phyloP scores from a whole-genome alignment of 2,329 filamentous ascomycete genomes.

The Aureobasidium zeae region DNA sequence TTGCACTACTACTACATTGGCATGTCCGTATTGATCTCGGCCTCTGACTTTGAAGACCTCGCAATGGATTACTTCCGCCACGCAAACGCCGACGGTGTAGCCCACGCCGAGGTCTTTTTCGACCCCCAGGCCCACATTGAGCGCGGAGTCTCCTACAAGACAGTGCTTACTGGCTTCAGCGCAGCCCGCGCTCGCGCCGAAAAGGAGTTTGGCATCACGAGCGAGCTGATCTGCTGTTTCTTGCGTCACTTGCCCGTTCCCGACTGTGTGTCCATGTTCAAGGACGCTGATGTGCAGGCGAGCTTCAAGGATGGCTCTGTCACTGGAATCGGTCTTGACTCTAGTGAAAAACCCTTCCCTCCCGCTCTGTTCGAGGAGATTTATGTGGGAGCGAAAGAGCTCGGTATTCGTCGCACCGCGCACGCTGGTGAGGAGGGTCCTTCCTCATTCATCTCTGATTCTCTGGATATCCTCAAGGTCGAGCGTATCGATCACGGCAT shows the following conservation, averaged over 20 bases:
- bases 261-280: constrained; percentile 44
- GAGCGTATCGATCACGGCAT: constrained; percentile 69
- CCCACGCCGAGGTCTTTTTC: constrained; percentile 71
- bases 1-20: constrained; percentile 70
- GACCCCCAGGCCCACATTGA: constrained; percentile 66
- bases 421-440: constrained; percentile 72
- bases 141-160: constrained; percentile 54
- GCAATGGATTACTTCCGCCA: constrained; percentile 62
- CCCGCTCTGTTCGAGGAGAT: constrained; percentile 51
- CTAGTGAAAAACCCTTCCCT: constrained; percentile 41
- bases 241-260: constrained; percentile 57
- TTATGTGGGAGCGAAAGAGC: constrained; percentile 46
- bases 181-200: constrained; percentile 52
- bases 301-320: constrained; percentile 45
- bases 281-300: constrained; percentile 34
- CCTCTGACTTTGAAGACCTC: constrained; percentile 62
- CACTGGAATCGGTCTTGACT: constrained; percentile 58
- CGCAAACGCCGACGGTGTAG: constrained; percentile 55
- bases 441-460: constrained; percentile 53
- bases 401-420: constrained; percentile 55
- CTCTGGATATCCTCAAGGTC: constrained; percentile 53
- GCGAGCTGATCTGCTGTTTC: constrained; percentile 62
- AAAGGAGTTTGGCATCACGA: constrained; percentile 54
- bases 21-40: constrained; percentile 57
- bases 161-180: constrained; percentile 54